Conservation (phyloP, 2,329 filamentous ascomycete genomes). For the Orbilia brochopaga region DNA sequence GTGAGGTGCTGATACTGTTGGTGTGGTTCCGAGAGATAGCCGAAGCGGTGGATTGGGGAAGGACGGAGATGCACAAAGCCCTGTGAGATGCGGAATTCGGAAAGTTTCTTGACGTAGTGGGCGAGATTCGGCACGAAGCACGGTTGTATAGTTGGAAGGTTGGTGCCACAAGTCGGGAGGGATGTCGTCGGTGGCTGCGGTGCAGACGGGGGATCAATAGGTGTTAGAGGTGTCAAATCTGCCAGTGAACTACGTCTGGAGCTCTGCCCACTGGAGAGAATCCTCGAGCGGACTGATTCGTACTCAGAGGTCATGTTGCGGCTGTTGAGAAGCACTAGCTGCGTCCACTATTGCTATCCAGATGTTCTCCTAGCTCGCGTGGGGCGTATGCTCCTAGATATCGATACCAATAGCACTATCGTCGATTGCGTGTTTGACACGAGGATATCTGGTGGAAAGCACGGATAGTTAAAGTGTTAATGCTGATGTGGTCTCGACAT, state of each 20-base stretch:
- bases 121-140: constrained; percentile 33
- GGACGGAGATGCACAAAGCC: constrained; percentile 39
- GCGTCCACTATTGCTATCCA: too few relatives aligned
- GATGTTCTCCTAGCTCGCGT: too few relatives aligned
- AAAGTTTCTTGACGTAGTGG: constrained; percentile 20
- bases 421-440: too few relatives aligned
- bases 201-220: constrained; percentile 20
- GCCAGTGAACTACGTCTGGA: constrained; percentile 9
- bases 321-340: too few relatives aligned
- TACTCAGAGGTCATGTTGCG: constrained; percentile 34
- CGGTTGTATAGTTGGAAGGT: constrained; percentile 24
- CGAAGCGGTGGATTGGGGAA: constrained; percentile 20
- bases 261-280: constrained; percentile 14
- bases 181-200: constrained; percentile 13
- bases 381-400: too few relatives aligned
- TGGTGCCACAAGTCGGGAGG: constrained; percentile 1
- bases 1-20: constrained; percentile 25
- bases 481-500: too few relatives aligned
- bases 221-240: constrained; percentile 7
- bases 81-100: constrained; percentile 33
- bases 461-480: too few relatives aligned
- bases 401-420: too few relatives aligned
- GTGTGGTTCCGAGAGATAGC: constrained; percentile 7
- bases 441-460: too few relatives aligned
- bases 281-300: constrained; percentile 34